These are phyloP conservation scores for Allium fistulosum DNA, from an alignment of 106 monocot genomes.

Conservation along the genomic window DNA sequence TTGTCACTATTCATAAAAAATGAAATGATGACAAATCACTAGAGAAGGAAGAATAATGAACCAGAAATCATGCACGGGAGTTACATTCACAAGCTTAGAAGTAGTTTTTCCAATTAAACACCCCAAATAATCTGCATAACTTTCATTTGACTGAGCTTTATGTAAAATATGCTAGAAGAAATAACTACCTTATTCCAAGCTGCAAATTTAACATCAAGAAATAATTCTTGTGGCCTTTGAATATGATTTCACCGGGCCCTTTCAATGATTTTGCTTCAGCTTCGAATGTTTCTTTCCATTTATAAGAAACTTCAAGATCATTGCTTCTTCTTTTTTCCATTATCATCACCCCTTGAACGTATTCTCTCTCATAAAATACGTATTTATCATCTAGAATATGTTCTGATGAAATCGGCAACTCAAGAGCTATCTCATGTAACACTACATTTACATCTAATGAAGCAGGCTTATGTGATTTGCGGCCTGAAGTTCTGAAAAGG, in stretches of 20 bases:
- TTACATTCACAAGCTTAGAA: no score
- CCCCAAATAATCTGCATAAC: no score
- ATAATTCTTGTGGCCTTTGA: conserved; percentile 80
- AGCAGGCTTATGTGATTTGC: conserved; percentile 47
- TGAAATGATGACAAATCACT: no score
- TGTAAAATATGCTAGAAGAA: no score
- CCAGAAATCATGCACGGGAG: no score
- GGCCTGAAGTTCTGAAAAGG: conserved; percentile 33
- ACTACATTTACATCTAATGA: conserved; percentile 38
- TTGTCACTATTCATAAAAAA: no score
- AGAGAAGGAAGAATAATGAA: no score
- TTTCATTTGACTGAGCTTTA: no score
- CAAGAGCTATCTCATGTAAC: conserved; percentile 18
- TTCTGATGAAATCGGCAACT: conserved; percentile 23
- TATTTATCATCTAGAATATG: conserved; percentile 14
- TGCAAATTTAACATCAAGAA: conserved; percentile 92
- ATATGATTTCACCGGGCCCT: conserved; percentile 62
- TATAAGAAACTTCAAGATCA: conserved; percentile 11
- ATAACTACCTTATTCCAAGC: conserved; percentile 88
- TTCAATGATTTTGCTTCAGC: conserved; percentile 22
- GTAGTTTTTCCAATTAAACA: no score
- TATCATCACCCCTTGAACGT: conserved; percentile 82
- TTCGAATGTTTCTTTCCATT: conserved; percentile 22
- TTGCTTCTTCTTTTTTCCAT: conserved; percentile 32
- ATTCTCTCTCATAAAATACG: conserved; percentile 68